A percentile compares a stretch with the other conserved stretches of the same genome.
These are phyloP conservation scores for Medicago ruthenica DNA, from an alignment of 306 rosid species.

Conservation along the genomic window DNA sequence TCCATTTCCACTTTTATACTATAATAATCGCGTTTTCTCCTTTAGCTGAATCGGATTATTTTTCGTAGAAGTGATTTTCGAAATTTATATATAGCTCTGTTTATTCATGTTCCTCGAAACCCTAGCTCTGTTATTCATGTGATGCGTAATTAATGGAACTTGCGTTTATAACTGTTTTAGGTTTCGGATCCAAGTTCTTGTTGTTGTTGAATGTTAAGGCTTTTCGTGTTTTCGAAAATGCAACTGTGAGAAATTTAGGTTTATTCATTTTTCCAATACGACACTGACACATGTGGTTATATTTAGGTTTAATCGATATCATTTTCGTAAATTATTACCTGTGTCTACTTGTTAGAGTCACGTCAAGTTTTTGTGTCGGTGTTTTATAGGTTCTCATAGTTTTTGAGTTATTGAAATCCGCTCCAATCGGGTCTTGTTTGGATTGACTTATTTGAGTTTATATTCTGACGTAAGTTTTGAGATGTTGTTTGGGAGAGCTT, in stretches of 20 bases:
- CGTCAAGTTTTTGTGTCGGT: neutral
- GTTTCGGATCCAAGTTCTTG: neutral
- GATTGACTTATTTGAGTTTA: too few relatives aligned
- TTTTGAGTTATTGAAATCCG: neutral
- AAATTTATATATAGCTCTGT: neutral
- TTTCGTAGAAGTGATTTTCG: neutral
- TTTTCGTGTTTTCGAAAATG: constrained; percentile 1
- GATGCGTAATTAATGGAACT: neutral
- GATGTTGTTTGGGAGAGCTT: too few relatives aligned
- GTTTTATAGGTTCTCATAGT: neutral
- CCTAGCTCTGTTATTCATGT: constrained; percentile 37
- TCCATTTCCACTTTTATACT: neutral
- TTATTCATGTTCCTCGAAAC: constrained; percentile 32
- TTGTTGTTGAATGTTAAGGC: neutral
- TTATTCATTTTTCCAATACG: neutral
- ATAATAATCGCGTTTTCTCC: neutral
- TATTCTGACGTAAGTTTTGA: too few relatives aligned
- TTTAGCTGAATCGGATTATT: neutral
- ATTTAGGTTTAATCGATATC: neutral
- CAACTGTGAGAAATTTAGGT: neutral
- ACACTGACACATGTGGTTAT: too few relatives aligned
- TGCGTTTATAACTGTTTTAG: neutral
- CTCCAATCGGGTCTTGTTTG: neutral
- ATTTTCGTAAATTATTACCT: neutral
- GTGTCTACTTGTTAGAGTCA: neutral